These are phyloP conservation scores for Ogataea wickerhamii DNA, from an alignment of 805 yeast genomes.

Conservation along the genomic window DNA sequence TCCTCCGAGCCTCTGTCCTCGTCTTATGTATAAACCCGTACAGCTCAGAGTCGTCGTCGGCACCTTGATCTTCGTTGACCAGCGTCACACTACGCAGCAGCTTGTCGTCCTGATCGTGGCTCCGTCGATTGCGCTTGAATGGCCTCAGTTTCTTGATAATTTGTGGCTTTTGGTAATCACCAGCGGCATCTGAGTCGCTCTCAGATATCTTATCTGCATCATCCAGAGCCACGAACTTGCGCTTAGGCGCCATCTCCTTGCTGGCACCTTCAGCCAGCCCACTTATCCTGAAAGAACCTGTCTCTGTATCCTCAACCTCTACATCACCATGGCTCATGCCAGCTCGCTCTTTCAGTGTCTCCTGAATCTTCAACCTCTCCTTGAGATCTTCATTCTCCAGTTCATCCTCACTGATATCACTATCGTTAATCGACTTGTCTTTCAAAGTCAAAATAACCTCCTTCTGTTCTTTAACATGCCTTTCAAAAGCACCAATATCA, in stretches of 20 bases:
- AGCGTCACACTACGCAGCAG: constrained; percentile 25
- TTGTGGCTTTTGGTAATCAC: constrained; percentile 11
- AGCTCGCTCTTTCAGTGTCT: constrained; percentile 12
- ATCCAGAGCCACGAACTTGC: constrained; percentile 17
- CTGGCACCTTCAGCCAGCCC: constrained; percentile 22
- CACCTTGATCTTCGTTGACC: constrained; percentile 23
- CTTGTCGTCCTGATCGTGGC: constrained; percentile 18
- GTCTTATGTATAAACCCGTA: constrained; percentile 27
- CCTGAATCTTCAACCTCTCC: constrained; percentile 17
- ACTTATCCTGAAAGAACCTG: constrained; percentile 24
- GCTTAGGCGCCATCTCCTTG: constrained; percentile 2
- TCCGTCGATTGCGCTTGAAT: constrained; percentile 12
- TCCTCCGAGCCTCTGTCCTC: constrained; percentile 27
- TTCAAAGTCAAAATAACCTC: constrained; percentile 55
- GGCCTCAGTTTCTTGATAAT: constrained; percentile 23
- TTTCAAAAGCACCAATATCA: constrained; percentile 36
- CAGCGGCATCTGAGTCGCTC: constrained; percentile 10
- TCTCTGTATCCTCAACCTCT: constrained; percentile 21
- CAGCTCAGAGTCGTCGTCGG: constrained; percentile 26
- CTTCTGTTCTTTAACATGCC: constrained; percentile 26
- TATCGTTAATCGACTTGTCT: constrained; percentile 41
- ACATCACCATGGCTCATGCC: constrained; percentile 33
- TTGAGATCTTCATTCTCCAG: constrained; percentile 34
- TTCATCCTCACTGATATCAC: constrained; percentile 37
- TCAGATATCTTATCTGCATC: constrained; percentile 16